Evolutionary conservation across 116 monocot genomes (phyloP).

Genomic region (Iris pallida): DNA sequence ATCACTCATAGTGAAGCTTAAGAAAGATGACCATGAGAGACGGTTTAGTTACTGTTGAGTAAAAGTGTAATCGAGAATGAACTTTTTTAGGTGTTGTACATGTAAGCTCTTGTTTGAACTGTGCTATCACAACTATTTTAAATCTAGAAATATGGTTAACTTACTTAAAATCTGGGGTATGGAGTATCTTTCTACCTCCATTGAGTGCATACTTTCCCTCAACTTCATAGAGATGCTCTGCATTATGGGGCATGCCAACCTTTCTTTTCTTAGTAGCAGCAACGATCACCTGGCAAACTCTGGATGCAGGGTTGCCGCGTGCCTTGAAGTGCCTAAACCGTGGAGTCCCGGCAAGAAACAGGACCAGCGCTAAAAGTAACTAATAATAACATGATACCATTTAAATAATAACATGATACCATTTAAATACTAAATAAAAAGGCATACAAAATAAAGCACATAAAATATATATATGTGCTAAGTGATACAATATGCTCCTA

Average conservation of each 20-base stretch:
- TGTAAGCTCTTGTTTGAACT: neutral
- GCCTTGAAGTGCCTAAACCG: constrained; percentile 37
- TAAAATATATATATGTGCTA: too few species aligned
- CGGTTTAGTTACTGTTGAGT: neutral
- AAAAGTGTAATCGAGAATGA: neutral
- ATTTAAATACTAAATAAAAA: too few species aligned
- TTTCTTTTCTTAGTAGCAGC: constrained; percentile 38
- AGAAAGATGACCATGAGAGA: constrained; percentile 2
- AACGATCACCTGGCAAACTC: constrained; percentile 28
- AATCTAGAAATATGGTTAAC: neutral
- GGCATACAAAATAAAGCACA: too few species aligned
- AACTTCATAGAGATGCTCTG: constrained; percentile 26
- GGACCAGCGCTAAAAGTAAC: constrained; percentile 12
- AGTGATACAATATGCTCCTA: too few species aligned
- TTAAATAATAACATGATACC: too few species aligned
- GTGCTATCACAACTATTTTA: neutral
- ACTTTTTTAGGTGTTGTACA: too few species aligned
- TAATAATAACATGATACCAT: too few species aligned
- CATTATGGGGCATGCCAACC: constrained; percentile 15
- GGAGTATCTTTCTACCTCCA: constrained; percentile 35
- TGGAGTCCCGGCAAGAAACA: constrained; percentile 26
- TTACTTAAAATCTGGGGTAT: constrained; percentile 37
- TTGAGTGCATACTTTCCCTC: constrained; percentile 20
- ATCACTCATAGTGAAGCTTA: too few species aligned
- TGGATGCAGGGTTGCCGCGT: constrained; percentile 33